phyloP scores from a whole-genome alignment of 192 early-diverging fungal genomes.

The Thamnidium elegans region DNA sequence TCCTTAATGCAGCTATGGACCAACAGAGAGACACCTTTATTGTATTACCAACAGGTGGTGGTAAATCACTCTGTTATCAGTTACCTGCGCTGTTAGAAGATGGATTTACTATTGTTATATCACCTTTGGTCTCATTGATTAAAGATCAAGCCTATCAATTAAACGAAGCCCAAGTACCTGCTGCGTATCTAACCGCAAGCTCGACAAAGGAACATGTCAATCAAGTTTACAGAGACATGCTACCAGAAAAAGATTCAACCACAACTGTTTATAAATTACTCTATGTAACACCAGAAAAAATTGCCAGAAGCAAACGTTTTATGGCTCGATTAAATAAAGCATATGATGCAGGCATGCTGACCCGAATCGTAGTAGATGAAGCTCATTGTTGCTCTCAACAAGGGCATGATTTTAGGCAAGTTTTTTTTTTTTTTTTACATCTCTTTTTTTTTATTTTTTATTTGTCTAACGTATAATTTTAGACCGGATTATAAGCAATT shows the following conservation, averaged over 20 bases:
- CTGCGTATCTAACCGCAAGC: slow-evolving; percentile 45
- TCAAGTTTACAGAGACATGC: slow-evolving; percentile 49
- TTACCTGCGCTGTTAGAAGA: slow-evolving; percentile 77
- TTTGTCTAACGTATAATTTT: neutral
- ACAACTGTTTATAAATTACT: slow-evolving; percentile 58
- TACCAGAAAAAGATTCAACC: slow-evolving; percentile 43
- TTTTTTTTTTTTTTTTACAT: too few species aligned
- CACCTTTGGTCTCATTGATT: slow-evolving; percentile 90
- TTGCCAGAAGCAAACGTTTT: slow-evolving; percentile 68
- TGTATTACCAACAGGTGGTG: slow-evolving; percentile 94
- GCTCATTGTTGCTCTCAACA: slow-evolving; percentile 94
- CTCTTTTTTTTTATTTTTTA: neutral
- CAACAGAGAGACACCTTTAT: slow-evolving; percentile 83
- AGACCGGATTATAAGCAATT: slow-evolving; percentile 37
- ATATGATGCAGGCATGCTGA: slow-evolving; percentile 59
- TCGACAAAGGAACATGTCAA: slow-evolving; percentile 53
- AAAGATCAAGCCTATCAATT: slow-evolving; percentile 87
- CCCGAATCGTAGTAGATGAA: slow-evolving; percentile 93
- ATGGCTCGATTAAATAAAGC: slow-evolving; percentile 47
- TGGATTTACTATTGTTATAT: slow-evolving; percentile 86
- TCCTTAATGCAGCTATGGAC: slow-evolving; percentile 79
- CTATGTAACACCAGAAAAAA: slow-evolving; percentile 91
- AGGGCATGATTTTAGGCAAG: slow-evolving; percentile 92
- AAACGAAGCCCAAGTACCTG: slow-evolving; percentile 40
- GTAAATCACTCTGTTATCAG: slow-evolving; percentile 94